Conservation (phyloP, 2,329 filamentous ascomycete genomes). For the Hypoxylon rubiginosum region DNA sequence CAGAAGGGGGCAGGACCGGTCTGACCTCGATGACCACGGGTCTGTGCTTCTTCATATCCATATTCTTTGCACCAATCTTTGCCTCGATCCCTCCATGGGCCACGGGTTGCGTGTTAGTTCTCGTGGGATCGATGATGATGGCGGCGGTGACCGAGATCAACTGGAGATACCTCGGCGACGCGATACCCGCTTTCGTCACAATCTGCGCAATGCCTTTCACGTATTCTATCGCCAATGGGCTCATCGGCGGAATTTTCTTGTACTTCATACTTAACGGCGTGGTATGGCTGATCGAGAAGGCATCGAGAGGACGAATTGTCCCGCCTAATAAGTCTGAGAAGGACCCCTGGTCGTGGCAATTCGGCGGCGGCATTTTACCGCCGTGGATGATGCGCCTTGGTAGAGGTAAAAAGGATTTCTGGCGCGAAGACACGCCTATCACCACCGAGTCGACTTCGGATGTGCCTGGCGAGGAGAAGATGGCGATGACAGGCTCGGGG, state of each 20-base stretch:
- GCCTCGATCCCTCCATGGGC: conserved; percentile 91
- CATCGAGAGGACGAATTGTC: conserved; percentile 76
- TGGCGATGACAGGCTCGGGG: conserved; percentile 25
- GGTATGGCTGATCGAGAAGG: conserved; percentile 77
- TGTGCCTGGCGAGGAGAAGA: conserved; percentile 29
- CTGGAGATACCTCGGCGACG: conserved; percentile 88
- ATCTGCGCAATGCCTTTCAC: conserved; percentile 91
- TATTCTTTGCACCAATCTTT: conserved; percentile 93
- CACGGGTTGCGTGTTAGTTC: conserved; percentile 87
- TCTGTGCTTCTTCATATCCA: conserved; percentile 85
- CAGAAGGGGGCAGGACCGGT: conserved; percentile 87
- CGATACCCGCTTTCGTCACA: conserved; percentile 85
- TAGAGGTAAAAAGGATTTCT: conserved; percentile 80
- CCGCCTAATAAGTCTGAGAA: conserved; percentile 82
- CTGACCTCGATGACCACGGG: conserved; percentile 85
- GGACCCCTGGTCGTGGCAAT: conserved; percentile 83
- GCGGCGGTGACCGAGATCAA: conserved; percentile 85
- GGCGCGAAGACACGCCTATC: conserved; percentile 62
- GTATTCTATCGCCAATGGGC: conserved; percentile 87
- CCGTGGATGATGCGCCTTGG: conserved; percentile 76
- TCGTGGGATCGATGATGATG: conserved; percentile 91
- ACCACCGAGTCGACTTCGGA: conserved; percentile 42
- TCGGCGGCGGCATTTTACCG: conserved; percentile 81
- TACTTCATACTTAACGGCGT: conserved; percentile 82
- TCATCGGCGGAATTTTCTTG: conserved; percentile 83